Base-by-base conservation (phyloP, 148 eudicot genomes). In the Silene latifolia region DNA sequence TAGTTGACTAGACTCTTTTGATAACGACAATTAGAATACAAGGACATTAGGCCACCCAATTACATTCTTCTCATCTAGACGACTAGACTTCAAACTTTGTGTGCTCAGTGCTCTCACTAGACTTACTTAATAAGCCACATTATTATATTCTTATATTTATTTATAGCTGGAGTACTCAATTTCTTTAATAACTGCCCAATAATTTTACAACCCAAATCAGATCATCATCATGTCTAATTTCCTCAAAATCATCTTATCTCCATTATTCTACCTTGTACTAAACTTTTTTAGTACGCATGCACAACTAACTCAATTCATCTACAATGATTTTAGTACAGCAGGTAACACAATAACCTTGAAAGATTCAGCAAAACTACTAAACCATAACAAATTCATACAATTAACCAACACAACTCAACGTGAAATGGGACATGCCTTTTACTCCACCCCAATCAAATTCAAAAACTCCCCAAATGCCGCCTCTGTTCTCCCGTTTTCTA, bases 351-450 rank as follows among this genome's bases (percentile, higher is more conserved):
- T 72, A 53, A 10, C 53, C 19, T 11, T 78, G 5, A 61, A 63
- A 78, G 72, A 42, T 27, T 53, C 80, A 17, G 56, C 80, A 21
- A 64, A 23, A 1, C n/a, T 78, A 18, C 25, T 77, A 18, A 61
- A 69, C 9, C 78, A 69, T 35, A 72, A 79, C 57, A 86, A 80
- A n/a, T 42, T 84, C 29, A 74, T 87, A 4, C 46, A 62, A 24
- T 66, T 87, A 19, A 87, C 89, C 66, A 85, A 87, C 63, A 70
- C 73, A 0, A 75, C 77, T 11, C 39, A 27, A 11, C 70, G 74
- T 10, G 3, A 48, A 7, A 72, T 39, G 54, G 88, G 90, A 6
- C 90, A 87, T 58, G 88, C 82, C 53, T 85, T 85, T 8, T 80
- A 80, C 71, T 12, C 77, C 5, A 27, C 59, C 32, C 74, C 84